phyloP scores from a whole-genome alignment of 192 early-diverging fungal species.

The Entrophospora sp. region DNA sequence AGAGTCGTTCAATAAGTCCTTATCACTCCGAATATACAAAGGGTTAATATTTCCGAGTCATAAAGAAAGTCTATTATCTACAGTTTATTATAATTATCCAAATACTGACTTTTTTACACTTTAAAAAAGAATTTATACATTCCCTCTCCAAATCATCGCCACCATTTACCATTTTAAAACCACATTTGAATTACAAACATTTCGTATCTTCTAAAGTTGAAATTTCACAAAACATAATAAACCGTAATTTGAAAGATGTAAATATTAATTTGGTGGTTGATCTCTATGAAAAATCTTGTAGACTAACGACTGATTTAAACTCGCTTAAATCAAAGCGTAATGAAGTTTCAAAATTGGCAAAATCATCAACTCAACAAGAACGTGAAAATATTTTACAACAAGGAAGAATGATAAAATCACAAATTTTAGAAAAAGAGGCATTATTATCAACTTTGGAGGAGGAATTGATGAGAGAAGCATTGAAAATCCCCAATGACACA shows the following conservation, averaged over 20 bases:
- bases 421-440: constrained; percentile 42
- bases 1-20: no score
- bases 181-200: constrained; percentile 18
- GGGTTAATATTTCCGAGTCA: no score
- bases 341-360: neutral
- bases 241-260: constrained; percentile 8
- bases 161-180: neutral
- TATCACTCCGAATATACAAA: no score
- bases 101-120: no score
- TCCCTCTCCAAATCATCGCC: no score
- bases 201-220: neutral
- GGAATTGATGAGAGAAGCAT: constrained; percentile 49
- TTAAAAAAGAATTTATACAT: no score
- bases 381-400: constrained; percentile 20
- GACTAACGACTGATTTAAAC: neutral
- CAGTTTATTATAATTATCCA: no score
- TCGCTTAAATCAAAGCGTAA: neutral
- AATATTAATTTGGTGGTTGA: neutral
- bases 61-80: no score
- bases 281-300: neutral
- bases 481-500: constrained; percentile 72
- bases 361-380: neutral
- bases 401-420: constrained; percentile 52
- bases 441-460: constrained; percentile 41
- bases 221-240: constrained; percentile 13